phyloP scores from a whole-genome alignment of 2,329 filamentous ascomycete species.

The Arthrocladium fulminans region DNA sequence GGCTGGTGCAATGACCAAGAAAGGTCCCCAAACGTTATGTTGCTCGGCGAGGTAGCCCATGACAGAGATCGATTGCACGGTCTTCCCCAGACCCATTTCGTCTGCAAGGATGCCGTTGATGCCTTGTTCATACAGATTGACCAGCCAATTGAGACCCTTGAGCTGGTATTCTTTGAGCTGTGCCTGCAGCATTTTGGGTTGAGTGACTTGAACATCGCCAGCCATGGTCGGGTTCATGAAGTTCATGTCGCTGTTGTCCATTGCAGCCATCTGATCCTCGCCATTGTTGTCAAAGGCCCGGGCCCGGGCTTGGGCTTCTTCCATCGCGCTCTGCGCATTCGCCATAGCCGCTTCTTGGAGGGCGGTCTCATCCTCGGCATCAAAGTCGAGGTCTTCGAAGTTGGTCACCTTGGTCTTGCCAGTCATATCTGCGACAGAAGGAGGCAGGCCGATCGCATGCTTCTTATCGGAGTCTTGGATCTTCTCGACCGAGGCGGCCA shows the following conservation, averaged over 20 bases:
- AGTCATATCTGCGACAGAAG: conserved; percentile 38
- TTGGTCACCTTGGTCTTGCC: conserved; percentile 66
- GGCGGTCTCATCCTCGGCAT: conserved; percentile 80
- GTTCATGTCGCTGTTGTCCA: conserved; percentile 96
- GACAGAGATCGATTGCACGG: conserved; percentile 96
- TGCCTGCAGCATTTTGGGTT: conserved; percentile 85
- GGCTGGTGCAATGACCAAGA: conserved; percentile 89
- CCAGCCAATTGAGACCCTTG: conserved; percentile 98
- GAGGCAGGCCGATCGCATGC: conserved; percentile 40
- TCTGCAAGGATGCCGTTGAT: conserved; percentile 99
- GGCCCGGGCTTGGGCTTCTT: conserved; percentile 87
- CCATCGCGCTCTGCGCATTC: conserved; percentile 91
- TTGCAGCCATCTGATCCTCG: conserved; percentile 56
- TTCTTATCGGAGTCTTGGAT: conserved; percentile 28
- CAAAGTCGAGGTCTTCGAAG: conserved; percentile 91
- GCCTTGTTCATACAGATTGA: conserved; percentile 97
- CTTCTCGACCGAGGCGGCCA: conserved; percentile 40
- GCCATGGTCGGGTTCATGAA: conserved; percentile 97
- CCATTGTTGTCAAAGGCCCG: conserved; percentile 68
- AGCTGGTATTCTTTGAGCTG: conserved; percentile 98
- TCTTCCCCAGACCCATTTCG: conserved; percentile 99
- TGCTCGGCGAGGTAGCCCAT: conserved; percentile 98
- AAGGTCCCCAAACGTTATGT: conserved; percentile 97
- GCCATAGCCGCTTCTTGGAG: conserved; percentile 80
- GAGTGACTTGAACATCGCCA: conserved; percentile 85